Evolutionary conservation across 768 basidiomycete genomes (phyloP), one percentile per base, ranked within the genome.

Genomic region (Sporobolomyces pararoseus): DNA sequence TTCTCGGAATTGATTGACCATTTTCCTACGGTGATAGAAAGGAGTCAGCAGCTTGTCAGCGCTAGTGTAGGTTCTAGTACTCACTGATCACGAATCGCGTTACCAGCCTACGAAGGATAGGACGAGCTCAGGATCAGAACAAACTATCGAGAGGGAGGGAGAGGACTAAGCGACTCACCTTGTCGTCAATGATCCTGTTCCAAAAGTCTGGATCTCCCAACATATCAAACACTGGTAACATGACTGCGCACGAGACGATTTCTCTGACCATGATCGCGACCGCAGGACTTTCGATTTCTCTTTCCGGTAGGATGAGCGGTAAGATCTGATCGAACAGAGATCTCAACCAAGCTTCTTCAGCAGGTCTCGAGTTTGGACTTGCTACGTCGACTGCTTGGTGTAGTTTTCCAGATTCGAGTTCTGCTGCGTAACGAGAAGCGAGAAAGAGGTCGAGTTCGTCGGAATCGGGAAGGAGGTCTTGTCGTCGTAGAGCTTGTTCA

Each of bases 191-290:
- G 44, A 86, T 85, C 66, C 86, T 83, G 81, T 99, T 99, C 93
- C 93, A 97, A 73, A 96, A 96, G 79, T 99, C 96, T 7, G 93
- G 91, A 78, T 99, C 96, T 34, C 89, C 84, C 42, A 97, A 78
- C 88, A 95, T 90, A 57, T 97, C 91, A 83, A 95, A 87, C 63
- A 95, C 79, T 17, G 95, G 93, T 76, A 89, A 87, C 47, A 97
- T 77, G 4, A 95, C 86, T 3, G 88, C 83, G 77, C 91, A 94
- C 6, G 89, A 85, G 1, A 88, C 82, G 73, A 97, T 84, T 80
- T 99, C 96, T 53, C 91, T 82, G 4, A 86, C 86, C 21, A 90
- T 86, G 44, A 89, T 84, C 68, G 81, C 85, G 54, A 96, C 83
- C 7, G 86, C 87, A 71, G 83, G 83, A 76, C 91, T 94, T 55